phyloP scores from a whole-genome alignment of 2,329 filamentous ascomycete species.

The Phyllosticta citriasiana region DNA sequence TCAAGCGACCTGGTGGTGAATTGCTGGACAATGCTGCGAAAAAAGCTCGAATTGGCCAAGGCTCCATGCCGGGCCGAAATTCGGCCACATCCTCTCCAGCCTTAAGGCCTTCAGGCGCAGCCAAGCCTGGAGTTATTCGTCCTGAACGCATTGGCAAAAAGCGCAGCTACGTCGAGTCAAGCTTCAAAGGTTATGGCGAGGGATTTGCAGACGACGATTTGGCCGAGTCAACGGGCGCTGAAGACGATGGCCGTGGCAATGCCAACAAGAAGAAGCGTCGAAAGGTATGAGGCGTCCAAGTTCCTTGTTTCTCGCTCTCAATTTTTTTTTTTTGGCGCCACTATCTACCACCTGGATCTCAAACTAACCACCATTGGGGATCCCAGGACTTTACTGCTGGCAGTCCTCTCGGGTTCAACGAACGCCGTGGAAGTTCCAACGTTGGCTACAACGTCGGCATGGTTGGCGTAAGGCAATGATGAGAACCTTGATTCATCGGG shows the following conservation, averaged over 20 bases:
- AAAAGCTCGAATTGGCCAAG: constrained; percentile 15
- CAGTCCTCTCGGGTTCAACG: constrained; percentile 11
- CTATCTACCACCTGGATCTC: neutral
- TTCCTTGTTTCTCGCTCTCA: neutral
- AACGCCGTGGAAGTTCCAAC: constrained; percentile 10
- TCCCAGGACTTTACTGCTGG: constrained; percentile 11
- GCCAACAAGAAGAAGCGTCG: constrained; percentile 21
- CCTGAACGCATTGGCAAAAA: constrained; percentile 61
- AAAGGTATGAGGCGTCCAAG: constrained; percentile 15
- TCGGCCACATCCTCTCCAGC: constrained; percentile 29
- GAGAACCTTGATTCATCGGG: neutral
- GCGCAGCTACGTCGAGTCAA: constrained; percentile 64
- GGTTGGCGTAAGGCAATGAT: constrained; percentile 9
- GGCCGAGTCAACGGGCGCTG: constrained; percentile 61
- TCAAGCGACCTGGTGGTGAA: constrained; percentile 16
- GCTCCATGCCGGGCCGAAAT: constrained; percentile 14
- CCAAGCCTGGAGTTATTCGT: constrained; percentile 32
- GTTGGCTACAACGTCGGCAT: constrained; percentile 5
- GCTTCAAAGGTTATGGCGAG: constrained; percentile 65
- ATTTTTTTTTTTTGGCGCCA: neutral
- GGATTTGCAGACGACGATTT: constrained; percentile 59
- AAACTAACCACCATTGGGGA: constrained; percentile 2
- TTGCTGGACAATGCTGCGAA: constrained; percentile 15
- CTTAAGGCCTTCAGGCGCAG: constrained; percentile 22
- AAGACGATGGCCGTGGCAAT: constrained; percentile 43